phyloP scores from a whole-genome alignment of 768 basidiomycete species.

The Boletus bicolor region DNA sequence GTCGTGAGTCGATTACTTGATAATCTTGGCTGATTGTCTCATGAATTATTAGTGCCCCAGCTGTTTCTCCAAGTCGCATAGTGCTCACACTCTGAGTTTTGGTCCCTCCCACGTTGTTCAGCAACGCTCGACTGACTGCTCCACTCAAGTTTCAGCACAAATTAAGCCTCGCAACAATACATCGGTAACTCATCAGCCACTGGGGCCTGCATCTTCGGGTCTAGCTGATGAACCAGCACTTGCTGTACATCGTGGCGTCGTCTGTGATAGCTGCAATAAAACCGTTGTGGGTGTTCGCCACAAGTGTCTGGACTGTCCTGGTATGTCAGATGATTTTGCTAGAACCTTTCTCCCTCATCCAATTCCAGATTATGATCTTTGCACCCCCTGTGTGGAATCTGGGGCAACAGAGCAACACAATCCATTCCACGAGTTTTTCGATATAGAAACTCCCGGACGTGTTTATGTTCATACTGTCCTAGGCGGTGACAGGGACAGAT shows the following conservation, averaged over 20 bases:
- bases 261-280: slow-evolving; percentile 62
- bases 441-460: slow-evolving; percentile 60
- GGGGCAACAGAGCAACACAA: slow-evolving; percentile 53
- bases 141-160: not conserved
- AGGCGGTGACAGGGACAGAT: slow-evolving; percentile 28
- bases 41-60: slow-evolving; percentile 22
- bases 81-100: slow-evolving; percentile 30
- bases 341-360: not conserved
- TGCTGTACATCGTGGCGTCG: slow-evolving; percentile 51
- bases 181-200: not conserved
- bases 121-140: slow-evolving; percentile 5
- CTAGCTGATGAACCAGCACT: not conserved
- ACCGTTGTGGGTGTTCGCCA: slow-evolving; percentile 65
- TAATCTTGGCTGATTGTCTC: not conserved
- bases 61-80: slow-evolving; percentile 29
- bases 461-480: slow-evolving; percentile 63
- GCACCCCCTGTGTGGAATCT: slow-evolving; percentile 52
- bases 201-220: not conserved
- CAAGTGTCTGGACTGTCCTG: slow-evolving; percentile 76
- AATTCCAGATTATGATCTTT: slow-evolving; percentile 66
- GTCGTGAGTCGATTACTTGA: slow-evolving; percentile 21
- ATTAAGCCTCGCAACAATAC: not conserved
- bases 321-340: slow-evolving; percentile 35
- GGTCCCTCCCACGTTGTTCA: slow-evolving; percentile 30
- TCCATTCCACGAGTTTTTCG: slow-evolving; percentile 68